phyloP scores from a whole-genome alignment of 108 stramenopile species.

The Cylindrotheca fusiformis region DNA sequence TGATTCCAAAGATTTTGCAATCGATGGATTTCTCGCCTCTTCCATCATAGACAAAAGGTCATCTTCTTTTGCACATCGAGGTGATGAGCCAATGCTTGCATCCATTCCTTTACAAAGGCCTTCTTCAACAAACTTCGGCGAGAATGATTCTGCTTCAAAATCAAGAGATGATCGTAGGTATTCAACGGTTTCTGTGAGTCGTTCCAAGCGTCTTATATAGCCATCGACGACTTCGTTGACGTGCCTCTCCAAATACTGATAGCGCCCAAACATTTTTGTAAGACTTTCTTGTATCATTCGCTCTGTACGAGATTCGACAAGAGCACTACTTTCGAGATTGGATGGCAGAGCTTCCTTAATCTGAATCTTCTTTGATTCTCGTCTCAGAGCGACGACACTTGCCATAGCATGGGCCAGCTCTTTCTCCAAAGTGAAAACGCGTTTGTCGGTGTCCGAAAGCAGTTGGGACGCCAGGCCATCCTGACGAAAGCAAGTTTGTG shows the following conservation, averaged over 20 bases:
- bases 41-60: conserved; percentile 24
- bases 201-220: conserved; percentile 13
- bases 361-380: conserved; percentile 1
- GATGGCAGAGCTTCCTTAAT: no score
- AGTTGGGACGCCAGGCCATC: no score
- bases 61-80: conserved; percentile 10
- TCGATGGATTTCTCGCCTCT: conserved; percentile 17
- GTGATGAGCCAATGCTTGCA: neutral
- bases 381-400: conserved; percentile 2
- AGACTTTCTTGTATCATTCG: no score
- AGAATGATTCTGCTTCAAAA: conserved; percentile 29
- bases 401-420: conserved; percentile 9
- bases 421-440: conserved; percentile 3
- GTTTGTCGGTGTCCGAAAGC: neutral
- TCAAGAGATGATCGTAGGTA: conserved; percentile 25
- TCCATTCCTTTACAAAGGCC: neutral
- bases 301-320: no score
- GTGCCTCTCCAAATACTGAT: conserved; percentile 13
- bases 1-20: no score
- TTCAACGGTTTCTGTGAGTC: conserved; percentile 18
- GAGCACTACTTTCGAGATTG: no score
- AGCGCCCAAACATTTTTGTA: conserved; percentile 19
- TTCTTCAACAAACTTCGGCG: neutral
- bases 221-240: conserved; percentile 14
- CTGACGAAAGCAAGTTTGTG: neutral